Percentiles rank a stretch among this genome's conserved stretches.
These are phyloP conservation scores for Notholithocarpus densiflorus DNA, from an alignment of 306 rosid species.

Conservation along the genomic window DNA sequence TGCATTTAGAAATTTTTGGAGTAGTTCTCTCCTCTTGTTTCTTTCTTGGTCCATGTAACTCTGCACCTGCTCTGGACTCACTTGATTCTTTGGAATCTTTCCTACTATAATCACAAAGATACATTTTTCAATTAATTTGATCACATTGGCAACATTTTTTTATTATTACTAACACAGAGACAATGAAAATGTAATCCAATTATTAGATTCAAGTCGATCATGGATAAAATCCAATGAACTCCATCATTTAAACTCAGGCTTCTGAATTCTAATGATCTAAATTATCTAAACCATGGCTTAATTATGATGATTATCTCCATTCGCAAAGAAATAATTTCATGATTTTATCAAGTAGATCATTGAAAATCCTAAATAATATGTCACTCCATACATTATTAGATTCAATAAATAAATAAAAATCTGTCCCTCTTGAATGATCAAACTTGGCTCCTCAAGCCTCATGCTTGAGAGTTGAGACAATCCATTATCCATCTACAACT, in stretches of 20 bases:
- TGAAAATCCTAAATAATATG: too few relatives aligned
- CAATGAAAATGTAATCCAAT: background rate
- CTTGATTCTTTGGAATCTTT: slow-evolving; percentile 71
- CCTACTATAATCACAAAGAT: slow-evolving; percentile 53
- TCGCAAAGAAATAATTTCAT: too few relatives aligned
- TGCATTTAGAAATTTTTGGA: slow-evolving; percentile 50
- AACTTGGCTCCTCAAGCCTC: background rate
- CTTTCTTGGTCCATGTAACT: slow-evolving; percentile 64
- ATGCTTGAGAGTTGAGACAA: background rate
- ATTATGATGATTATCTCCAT: too few relatives aligned
- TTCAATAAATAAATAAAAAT: too few relatives aligned
- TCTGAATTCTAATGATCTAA: background rate
- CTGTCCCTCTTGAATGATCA: background rate
- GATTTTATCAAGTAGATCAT: too few relatives aligned
- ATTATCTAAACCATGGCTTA: background rate
- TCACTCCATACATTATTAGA: too few relatives aligned
- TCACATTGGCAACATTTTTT: background rate
- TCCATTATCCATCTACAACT: background rate
- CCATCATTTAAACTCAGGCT: background rate
- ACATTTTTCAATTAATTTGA: background rate
- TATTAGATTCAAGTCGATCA: background rate
- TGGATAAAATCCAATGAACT: background rate
- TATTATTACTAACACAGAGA: background rate
- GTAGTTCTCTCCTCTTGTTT: slow-evolving; percentile 63
- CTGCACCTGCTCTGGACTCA: slow-evolving; percentile 62